Conservation (phyloP, 163 green algal species). For the Prototheca stagnorum region DNA sequence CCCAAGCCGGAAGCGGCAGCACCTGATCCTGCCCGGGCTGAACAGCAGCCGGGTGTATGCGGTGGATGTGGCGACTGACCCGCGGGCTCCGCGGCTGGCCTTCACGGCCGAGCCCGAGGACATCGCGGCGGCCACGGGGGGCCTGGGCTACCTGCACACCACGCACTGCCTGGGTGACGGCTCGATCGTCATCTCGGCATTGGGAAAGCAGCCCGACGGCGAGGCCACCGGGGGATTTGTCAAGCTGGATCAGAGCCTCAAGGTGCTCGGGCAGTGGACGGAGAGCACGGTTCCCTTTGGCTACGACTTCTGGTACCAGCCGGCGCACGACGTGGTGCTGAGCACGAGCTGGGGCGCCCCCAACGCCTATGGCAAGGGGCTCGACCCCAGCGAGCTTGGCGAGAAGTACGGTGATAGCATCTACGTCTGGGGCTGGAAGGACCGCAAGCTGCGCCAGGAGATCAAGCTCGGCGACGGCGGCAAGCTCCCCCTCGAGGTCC, state of each 20-base stretch:
- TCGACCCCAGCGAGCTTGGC: conserved; percentile 50
- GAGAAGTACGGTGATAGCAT: conserved; percentile 44
- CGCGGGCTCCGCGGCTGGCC: conserved; percentile 27
- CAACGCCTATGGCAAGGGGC: conserved; percentile 52
- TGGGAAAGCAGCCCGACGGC: conserved; percentile 44
- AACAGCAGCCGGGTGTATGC: conserved; percentile 33
- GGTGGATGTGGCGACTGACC: conserved; percentile 37
- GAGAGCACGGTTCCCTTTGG: conserved; percentile 33
- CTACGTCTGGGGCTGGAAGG: conserved; percentile 61
- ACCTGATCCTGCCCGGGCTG: conserved; percentile 36
- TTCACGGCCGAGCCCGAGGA: conserved; percentile 40
- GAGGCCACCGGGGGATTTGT: conserved; percentile 47
- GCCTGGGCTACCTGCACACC: conserved; percentile 50
- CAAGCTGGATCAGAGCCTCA: conserved; percentile 41
- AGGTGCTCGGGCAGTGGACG: conserved; percentile 46
- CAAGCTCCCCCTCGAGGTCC: conserved; percentile 53
- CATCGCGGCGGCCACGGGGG: conserved; percentile 31
- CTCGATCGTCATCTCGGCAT: conserved; percentile 22
- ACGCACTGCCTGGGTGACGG: conserved; percentile 55
- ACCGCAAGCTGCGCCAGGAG: conserved; percentile 35
- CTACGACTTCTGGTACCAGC: conserved; percentile 82
- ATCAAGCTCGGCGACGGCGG: conserved; percentile 30
- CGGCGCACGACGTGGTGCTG: conserved; percentile 62
- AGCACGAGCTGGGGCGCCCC: conserved; percentile 53
- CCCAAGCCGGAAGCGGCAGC: conserved; percentile 14